Evolutionary conservation across 495 filamentous ascomycete genomes (phyloP), one percentile per base, ranked within the genome.

Genomic region (Aspergillus taichungensis): DNA sequence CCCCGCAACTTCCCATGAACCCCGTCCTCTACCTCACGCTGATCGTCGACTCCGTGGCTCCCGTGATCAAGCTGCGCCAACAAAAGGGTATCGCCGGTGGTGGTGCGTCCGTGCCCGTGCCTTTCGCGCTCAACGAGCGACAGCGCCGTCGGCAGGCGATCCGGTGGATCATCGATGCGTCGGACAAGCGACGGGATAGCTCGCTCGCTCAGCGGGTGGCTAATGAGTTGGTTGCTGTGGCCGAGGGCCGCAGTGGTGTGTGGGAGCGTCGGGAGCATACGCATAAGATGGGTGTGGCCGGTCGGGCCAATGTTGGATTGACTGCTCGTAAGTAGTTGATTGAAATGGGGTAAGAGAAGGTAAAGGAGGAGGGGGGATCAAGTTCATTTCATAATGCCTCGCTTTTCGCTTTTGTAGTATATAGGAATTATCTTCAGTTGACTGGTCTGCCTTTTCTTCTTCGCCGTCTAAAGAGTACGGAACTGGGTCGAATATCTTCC

Each of bases 41-140:
- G 32, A 88, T 91, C n/a, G 83, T 98, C 59, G 92, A 98, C 73
- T 94, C 88, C 8, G 84, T 97, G n/a, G 87, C 88, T 9, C 92
- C 92, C 13, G 72, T 98, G 14, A 66, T 97, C 55, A 83, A 83
- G 28, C 79, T 97, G 55, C 76, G 79, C 14, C 71, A 72, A 30
- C 75, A 84, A 56, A 85, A 80, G 62, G 88, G 87, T 52, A 75
- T 85, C 30, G 85, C 84, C 1, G 88, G 89, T 66, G 92, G 92
- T 67, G 92, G 92, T 62, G 72, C 75, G 9, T 78, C 88, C 11
- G 74, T 96, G 41, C 86, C 88, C 39, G 74, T 95, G 30, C 92
- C 92, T 0, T 71, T 82, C 28, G 92, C 92, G 2, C 69, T 97
- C 18, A 64, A 69, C 0, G 60, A 80, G 50, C 71, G 86, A 45